These are phyloP conservation scores for Amesomyces nigricolor DNA, from an alignment of 2,329 filamentous ascomycete species.

Conservation along the genomic window DNA sequence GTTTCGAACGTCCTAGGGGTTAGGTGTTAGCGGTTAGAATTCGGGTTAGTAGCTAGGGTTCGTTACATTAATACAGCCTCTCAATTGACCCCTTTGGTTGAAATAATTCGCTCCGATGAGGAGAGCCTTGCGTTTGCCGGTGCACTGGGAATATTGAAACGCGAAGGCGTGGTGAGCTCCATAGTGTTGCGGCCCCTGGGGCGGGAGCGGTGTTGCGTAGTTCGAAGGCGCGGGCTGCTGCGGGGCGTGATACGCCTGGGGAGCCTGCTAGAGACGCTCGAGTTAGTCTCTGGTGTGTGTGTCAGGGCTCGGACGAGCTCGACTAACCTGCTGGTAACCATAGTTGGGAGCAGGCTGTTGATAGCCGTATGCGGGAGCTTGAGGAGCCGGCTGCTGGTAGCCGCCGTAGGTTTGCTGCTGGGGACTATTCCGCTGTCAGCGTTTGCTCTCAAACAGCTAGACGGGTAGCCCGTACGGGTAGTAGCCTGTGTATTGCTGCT, in stretches of 20 bases:
- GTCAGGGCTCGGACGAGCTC: neutral
- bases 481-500: constrained; percentile 44
- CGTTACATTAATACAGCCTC: constrained; percentile 90
- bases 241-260: constrained; percentile 40
- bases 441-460: constrained; percentile 13
- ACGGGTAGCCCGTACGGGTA: constrained; percentile 43
- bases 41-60: too few relatives aligned
- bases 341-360: constrained; percentile 40
- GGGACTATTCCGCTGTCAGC: constrained; percentile 14
- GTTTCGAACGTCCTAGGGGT: too few relatives aligned
- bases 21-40: too few relatives aligned
- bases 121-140: constrained; percentile 79
- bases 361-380: constrained; percentile 39
- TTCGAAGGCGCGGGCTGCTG: constrained; percentile 34
- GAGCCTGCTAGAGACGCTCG: constrained; percentile 28
- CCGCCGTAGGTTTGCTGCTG: constrained; percentile 35
- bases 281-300: constrained; percentile 21
- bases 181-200: constrained; percentile 62
- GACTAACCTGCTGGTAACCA: constrained; percentile 37
- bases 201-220: constrained; percentile 59
- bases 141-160: constrained; percentile 90
- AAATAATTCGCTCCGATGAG: constrained; percentile 98
- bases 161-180: constrained; percentile 71
- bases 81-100: constrained; percentile 77
- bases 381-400: constrained; percentile 40